A percentile compares a stretch with the other conserved stretches of the same genome.
phyloP scores from a whole-genome alignment of 129 eudicot species.

The Logfia minima region DNA sequence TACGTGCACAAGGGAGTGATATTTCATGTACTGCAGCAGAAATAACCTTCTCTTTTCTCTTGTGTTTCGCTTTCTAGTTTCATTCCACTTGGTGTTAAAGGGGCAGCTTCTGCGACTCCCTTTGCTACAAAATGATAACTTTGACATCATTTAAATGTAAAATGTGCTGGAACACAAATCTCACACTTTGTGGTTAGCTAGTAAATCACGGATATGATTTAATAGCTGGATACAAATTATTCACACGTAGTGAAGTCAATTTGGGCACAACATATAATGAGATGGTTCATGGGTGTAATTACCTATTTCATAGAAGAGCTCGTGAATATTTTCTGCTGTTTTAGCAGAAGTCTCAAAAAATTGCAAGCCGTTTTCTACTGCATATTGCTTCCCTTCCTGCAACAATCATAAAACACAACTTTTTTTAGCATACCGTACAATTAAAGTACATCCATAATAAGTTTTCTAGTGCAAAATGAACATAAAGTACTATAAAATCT shows the following conservation, averaged over 20 bases:
- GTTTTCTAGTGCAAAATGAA: background rate
- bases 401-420: constrained; percentile 9
- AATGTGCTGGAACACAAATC: background rate
- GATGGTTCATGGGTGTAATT: background rate
- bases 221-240: background rate
- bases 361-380: constrained; percentile 48
- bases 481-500: background rate
- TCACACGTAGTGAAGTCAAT: background rate
- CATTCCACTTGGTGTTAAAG: constrained; percentile 32
- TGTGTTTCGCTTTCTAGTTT: constrained; percentile 34
- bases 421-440: background rate
- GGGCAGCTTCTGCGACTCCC: constrained; percentile 36
- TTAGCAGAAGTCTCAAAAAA: constrained; percentile 60
- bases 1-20: background rate
- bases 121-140: constrained; percentile 41
- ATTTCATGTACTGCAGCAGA: constrained; percentile 47
- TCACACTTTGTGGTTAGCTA: background rate
- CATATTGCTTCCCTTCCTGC: constrained; percentile 53
- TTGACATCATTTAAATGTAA: background rate
- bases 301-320: constrained; percentile 64
- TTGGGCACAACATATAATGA: background rate
- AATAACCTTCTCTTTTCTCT: constrained; percentile 32
- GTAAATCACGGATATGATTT: background rate
- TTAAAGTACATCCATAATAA: background rate
- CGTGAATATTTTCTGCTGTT: constrained; percentile 55